Evolutionary conservation across 306 rosid species (phyloP), one percentile per base, ranked within the genome.

Genomic region (Vachellia collinsii): DNA sequence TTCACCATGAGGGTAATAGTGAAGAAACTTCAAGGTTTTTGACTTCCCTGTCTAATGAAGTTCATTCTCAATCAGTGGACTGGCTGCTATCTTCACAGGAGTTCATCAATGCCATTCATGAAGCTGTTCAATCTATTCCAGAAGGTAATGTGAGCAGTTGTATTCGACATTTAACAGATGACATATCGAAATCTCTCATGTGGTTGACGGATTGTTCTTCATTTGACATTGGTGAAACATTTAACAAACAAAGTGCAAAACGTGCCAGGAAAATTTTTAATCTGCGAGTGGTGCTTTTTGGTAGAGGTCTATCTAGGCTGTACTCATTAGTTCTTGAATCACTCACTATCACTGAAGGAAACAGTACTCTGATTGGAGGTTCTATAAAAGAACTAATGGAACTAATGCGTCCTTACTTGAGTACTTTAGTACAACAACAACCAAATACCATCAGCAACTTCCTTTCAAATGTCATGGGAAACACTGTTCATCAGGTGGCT

Each of bases 141-240:
- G 99, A 93, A 89, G 97, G 99, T 56, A 93, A 93, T 88, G 95
- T 88, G 29, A 87, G 89, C 76, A 91, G 85, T 72, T 91, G 86
- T 84, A 78, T 93, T 81, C 85, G 80, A 64, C 89, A 86, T 83
- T 75, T 93, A 76, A 84, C 86, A 42, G 81, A 61, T 66, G 97
- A 93, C 81, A 71, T 91, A 85, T 87, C 95, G 29, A 92, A 89
- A 86, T 83, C 95, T 79, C 82, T 91, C 6, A 85, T 43, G 81
- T 93, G 99, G 99, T 74, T 93, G 78, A 90, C 82, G 82, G 72
- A 51, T 66, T 76, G 83, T 51, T 84, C 81, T 78, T 83, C 70
- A 22, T 77, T 54, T 76, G 74, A 73, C 64, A 80, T 84, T 79
- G 79, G 74, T 75, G 80, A 74, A 63, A 84, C 89, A 71, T 47